Conservation (phyloP, 1,139 yeast species). For the Hyphopichia khmerensis region DNA sequence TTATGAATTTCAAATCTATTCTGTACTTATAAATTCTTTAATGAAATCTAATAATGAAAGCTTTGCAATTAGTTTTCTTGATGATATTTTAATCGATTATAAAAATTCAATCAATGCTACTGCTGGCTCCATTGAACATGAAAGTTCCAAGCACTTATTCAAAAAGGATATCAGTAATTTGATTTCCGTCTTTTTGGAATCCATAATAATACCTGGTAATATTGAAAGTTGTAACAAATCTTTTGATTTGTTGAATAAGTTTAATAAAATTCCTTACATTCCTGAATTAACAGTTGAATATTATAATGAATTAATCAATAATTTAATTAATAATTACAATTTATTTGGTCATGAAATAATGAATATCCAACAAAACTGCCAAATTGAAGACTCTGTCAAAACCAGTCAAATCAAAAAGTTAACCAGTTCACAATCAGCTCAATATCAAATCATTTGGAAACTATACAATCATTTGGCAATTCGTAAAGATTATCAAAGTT, state of each 20-base stretch:
- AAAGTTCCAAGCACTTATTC: constrained; percentile 9
- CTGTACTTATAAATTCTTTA: constrained; percentile 50
- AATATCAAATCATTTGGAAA: constrained; percentile 27
- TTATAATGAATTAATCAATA: constrained; percentile 32
- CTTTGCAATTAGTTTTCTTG: constrained; percentile 56
- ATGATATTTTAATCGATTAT: constrained; percentile 37
- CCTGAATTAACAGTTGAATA: constrained; percentile 37
- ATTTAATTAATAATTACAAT: constrained; percentile 21
- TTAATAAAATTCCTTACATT: constrained; percentile 31
- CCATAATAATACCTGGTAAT: constrained; percentile 17
- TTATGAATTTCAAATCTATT: constrained; percentile 49
- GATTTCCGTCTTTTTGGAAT: constrained; percentile 30
- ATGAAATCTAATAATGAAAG: constrained; percentile 48
- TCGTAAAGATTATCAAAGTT: constrained; percentile 35
- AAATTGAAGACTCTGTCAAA: constrained; percentile 1
- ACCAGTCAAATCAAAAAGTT: constrained; percentile 8
- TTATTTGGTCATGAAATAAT: constrained; percentile 11
- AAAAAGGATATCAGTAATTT: constrained; percentile 28
- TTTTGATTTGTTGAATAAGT: constrained; percentile 26
- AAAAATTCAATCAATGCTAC: constrained; percentile 14
- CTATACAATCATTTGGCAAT: constrained; percentile 36
- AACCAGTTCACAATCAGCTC: constrained; percentile 4
- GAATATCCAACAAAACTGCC: constrained; percentile 7
- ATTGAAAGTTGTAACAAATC: constrained; percentile 18
- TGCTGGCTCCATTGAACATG: neutral